Evolutionary conservation across 163 green algal genomes (phyloP).

Genomic region (Chloromonas sp.): DNA sequence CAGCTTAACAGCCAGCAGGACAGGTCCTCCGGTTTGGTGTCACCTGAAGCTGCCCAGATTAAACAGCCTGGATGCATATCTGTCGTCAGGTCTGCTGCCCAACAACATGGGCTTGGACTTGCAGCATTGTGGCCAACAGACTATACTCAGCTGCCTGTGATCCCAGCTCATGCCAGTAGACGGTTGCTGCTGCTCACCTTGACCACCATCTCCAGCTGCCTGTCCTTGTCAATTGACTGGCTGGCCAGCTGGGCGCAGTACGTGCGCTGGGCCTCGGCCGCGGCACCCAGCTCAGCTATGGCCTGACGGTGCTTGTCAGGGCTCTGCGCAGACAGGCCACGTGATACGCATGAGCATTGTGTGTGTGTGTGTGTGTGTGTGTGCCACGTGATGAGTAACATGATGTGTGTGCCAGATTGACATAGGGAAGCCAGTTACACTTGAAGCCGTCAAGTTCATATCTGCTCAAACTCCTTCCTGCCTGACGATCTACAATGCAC

Average conservation of each 20-base stretch:
- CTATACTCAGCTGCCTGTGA: background rate
- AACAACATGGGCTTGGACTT: no score
- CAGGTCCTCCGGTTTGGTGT: background rate
- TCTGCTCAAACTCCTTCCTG: no score
- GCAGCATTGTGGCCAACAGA: background rate
- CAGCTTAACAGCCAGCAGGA: background rate
- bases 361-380: background rate
- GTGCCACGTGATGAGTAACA: background rate
- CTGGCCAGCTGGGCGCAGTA: slow-evolving; percentile 32
- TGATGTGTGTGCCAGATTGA: background rate
- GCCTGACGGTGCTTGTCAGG: slow-evolving; percentile 31
- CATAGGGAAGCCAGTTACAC: background rate
- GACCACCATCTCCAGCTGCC: slow-evolving; percentile 31
- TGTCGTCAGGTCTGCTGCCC: no score
- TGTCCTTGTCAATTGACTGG: slow-evolving; percentile 27
- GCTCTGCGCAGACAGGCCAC: slow-evolving; percentile 15
- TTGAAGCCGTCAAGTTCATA: background rate
- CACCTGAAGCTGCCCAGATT: background rate
- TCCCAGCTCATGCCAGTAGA: background rate
- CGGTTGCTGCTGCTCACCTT: slow-evolving; percentile 20
- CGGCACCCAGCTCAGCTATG: slow-evolving; percentile 25
- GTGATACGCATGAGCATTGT: background rate
- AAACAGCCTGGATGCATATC: no score
- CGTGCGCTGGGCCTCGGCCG: slow-evolving; percentile 18
- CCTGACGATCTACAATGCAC: no score